Base-by-base conservation (phyloP, 164 flowering plant species). In the Liquidambar formosana region DNA sequence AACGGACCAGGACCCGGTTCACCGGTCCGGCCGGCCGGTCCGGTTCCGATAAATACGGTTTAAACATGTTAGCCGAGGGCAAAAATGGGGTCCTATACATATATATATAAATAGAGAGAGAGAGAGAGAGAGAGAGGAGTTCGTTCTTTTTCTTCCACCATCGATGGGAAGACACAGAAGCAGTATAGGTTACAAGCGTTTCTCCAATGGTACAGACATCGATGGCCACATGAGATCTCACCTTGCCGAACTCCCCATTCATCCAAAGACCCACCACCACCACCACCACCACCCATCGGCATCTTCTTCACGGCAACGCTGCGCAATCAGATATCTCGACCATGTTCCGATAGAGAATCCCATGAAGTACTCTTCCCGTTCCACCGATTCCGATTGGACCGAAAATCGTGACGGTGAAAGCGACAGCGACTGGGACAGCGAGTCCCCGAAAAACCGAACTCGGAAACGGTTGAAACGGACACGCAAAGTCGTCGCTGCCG, bases 191-290 rank as follows among this genome's bases (percentile, higher is more conserved):
- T 58, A 46, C 68, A 75, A 41, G 54, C 41, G 71, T 15, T 80
- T 77, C 63, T 60, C 79, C 14, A 77, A 73, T 45, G 77, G 83
- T 15, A 80, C 68, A 69, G 83, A 81, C 64, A 63, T 80, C 63
- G 83, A 81, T 12, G 81, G 83, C 16, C 83, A 80, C 77, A 80
- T 78, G 83, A 75, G 81, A 73, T 80, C 83, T 57, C 83, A 80
- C 68, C 19, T 80, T 0, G 75, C 66, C 25, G 69, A 69, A 26
- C 70, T 63, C 1, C 73, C 75, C 0, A 28, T 73, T 51, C 74
- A 74, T 45, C 66, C 73, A 14, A 68, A 71, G 49, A 52, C 61
- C 71, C 10, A 33, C 19, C 38, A 62, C 26, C 60, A 23, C 53
- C 14, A 21, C 59, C 27, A 47, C 23, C 52, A 5, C 43, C 19